A percentile compares a stretch with the other conserved stretches of the same genome.
These are phyloP conservation scores for Diplodia intermedia DNA, from an alignment of 2,329 filamentous ascomycete species.

Conservation along the genomic window DNA sequence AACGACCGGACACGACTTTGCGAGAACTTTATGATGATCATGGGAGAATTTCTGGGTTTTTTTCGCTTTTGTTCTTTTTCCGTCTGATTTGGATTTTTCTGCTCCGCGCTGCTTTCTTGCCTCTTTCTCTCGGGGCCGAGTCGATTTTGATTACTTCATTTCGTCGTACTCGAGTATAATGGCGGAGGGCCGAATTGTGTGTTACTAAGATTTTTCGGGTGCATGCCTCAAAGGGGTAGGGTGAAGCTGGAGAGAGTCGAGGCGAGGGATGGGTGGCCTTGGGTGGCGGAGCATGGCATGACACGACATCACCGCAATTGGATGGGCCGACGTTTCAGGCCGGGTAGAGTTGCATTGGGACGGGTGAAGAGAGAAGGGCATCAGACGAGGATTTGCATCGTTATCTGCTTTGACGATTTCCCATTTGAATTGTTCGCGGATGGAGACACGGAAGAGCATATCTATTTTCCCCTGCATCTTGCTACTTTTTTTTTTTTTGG, in stretches of 20 bases:
- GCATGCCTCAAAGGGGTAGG: neutral
- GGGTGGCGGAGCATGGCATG: neutral
- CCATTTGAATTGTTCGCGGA: conserved; percentile 5
- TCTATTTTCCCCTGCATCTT: conserved; percentile 10
- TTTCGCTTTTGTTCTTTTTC: neutral
- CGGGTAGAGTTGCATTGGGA: neutral
- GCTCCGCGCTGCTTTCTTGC: neutral
- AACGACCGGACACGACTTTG: conserved; percentile 25
- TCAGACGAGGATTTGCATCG: neutral
- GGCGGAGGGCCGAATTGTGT: conserved; percentile 18
- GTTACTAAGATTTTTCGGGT: neutral
- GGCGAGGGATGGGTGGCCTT: no score
- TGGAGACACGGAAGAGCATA: neutral
- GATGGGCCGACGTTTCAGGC: neutral
- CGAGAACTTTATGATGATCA: conserved; percentile 23
- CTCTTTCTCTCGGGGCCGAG: neutral
- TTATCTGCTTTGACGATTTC: conserved; percentile 6
- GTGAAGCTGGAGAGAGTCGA: neutral
- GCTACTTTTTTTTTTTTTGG: neutral
- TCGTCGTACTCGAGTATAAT: conserved; percentile 28
- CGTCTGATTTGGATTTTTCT: neutral
- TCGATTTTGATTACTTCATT: conserved; percentile 10
- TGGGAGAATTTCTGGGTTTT: conserved; percentile 10
- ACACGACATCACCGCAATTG: neutral
- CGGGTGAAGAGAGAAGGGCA: neutral